Base-by-base conservation (phyloP, 179 eudicot genomes). In the Beta macrorhiza region DNA sequence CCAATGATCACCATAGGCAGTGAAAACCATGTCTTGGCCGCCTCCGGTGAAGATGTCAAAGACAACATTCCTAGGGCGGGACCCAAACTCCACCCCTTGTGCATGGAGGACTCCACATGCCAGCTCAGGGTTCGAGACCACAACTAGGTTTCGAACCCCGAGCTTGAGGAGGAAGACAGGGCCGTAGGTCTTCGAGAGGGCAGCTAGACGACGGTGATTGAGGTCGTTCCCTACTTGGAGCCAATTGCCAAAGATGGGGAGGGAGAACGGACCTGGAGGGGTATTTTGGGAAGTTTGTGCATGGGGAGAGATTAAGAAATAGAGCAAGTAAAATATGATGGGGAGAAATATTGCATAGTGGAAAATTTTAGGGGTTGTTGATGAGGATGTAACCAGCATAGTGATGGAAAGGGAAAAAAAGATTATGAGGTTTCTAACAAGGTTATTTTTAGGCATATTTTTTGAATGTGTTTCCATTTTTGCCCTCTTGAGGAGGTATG, bases 1-100 rank as follows among this genome's bases (percentile, higher is more conserved):
- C 96, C 97, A 92, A 67, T 92, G 93, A 0, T 89, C 90, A 8
- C 93, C 93, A 74, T 92, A 92, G 13, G 84, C 68, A 14, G 97
- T 91, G 78, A 89, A 92, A 17, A 90, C 93, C 92, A 92, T 91
- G 80, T 92, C 97, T 57, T 91, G 91, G 0, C 92, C 94, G 10
- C 84, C 83, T 4, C 91, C 92, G 0, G 97, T 91, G 89, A 90
- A 92, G 25, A 90, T 88, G 73, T 91, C 96, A 51, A 90, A 90
- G 20, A 87, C 89, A 7, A 87, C 89, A 25, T 87, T 87, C n/a
- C 87, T 83, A 22, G 89, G 85, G 1, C 89, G 72, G 0, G 89
- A 87, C 20, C 87, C 89, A 69, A 87, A 87, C 82, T 87, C 89
- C 4, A 87, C 86, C 29, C 89, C 89, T 44, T 85, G 86, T 32